Conservation (phyloP, 768 basidiomycete genomes). For the Obba rivulosa region DNA sequence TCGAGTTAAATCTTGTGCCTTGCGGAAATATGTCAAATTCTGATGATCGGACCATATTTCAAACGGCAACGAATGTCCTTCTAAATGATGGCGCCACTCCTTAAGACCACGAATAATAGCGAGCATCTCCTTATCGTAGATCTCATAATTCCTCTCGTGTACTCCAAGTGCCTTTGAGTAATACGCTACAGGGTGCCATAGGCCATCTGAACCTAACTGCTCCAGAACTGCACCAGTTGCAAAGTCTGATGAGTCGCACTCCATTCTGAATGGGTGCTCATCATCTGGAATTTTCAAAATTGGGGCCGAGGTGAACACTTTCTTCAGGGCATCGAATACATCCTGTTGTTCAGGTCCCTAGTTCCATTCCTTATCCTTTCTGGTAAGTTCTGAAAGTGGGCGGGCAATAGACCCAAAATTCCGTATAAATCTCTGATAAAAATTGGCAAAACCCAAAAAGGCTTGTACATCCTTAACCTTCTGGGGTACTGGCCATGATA, state of each 20-base stretch:
- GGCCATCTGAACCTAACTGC: slow-evolving; percentile 12
- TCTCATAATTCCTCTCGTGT: slow-evolving; percentile 4
- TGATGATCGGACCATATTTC: too few relatives aligned
- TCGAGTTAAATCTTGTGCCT: too few relatives aligned
- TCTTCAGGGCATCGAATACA: slow-evolving; percentile 1
- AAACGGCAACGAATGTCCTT: too few relatives aligned
- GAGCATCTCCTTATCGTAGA: neutral
- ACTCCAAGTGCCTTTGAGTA: slow-evolving; percentile 18
- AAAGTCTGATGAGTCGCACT: slow-evolving; percentile 13
- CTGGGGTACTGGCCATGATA: slow-evolving; percentile 19
- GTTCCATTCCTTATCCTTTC: neutral
- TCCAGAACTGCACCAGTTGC: slow-evolving; percentile 16
- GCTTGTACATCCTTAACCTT: slow-evolving; percentile 11
- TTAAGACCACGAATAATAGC: neutral
- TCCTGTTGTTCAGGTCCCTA: neutral
- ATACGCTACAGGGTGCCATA: slow-evolving; percentile 20
- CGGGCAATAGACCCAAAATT: slow-evolving; percentile 19
- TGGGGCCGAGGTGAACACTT: neutral
- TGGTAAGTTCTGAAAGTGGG: slow-evolving; percentile 10
- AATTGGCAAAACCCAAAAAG: slow-evolving; percentile 25
- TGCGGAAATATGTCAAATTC: too few relatives aligned
- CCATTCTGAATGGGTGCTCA: slow-evolving; percentile 6
- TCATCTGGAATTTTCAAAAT: slow-evolving; percentile 2
- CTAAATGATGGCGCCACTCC: neutral
- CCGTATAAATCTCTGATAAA: slow-evolving; percentile 22